These are phyloP conservation scores for Aspergillus bombycis DNA, from an alignment of 2,329 filamentous ascomycete genomes.

Conservation along the genomic window DNA sequence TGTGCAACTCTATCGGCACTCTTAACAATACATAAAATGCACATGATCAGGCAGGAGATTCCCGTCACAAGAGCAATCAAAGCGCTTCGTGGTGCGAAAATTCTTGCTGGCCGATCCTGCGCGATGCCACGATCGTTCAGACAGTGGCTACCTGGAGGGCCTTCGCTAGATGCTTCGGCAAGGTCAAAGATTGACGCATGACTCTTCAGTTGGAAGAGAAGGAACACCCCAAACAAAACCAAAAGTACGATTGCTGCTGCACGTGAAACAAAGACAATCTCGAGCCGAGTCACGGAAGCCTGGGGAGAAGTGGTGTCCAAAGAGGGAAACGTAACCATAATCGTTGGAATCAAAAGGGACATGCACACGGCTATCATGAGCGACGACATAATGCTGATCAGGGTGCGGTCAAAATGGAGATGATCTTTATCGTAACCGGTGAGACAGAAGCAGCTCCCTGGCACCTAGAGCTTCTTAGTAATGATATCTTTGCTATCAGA, in stretches of 20 bases:
- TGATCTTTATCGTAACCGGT: constrained; percentile 22
- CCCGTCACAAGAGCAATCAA: constrained; percentile 5
- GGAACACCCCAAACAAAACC: constrained; percentile 14
- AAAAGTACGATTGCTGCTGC: constrained; percentile 15
- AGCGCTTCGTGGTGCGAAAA: constrained; percentile 1
- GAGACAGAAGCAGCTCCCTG: constrained; percentile 18
- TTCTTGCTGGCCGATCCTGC: neutral
- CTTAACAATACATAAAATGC: constrained; percentile 14
- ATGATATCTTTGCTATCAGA: neutral
- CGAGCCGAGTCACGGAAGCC: constrained; percentile 7
- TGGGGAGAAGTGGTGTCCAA: constrained; percentile 7
- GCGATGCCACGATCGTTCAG: neutral
- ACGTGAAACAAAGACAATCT: constrained; percentile 16
- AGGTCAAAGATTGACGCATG: constrained; percentile 20
- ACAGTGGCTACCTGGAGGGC: neutral
- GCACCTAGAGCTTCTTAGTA: constrained; percentile 9
- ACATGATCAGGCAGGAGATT: constrained; percentile 8
- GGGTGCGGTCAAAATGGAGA: constrained; percentile 21
- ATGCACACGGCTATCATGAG: constrained; percentile 25
- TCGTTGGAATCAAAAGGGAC: constrained; percentile 20
- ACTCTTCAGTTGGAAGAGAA: constrained; percentile 20
- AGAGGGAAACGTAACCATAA: constrained; percentile 23
- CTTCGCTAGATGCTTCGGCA: neutral
- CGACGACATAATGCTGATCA: constrained; percentile 25
- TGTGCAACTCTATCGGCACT: constrained; percentile 8